These are phyloP conservation scores for Cutaneotrichosporon cavernicola DNA, from an alignment of 1,284 basidiomycete species.

Conservation along the genomic window DNA sequence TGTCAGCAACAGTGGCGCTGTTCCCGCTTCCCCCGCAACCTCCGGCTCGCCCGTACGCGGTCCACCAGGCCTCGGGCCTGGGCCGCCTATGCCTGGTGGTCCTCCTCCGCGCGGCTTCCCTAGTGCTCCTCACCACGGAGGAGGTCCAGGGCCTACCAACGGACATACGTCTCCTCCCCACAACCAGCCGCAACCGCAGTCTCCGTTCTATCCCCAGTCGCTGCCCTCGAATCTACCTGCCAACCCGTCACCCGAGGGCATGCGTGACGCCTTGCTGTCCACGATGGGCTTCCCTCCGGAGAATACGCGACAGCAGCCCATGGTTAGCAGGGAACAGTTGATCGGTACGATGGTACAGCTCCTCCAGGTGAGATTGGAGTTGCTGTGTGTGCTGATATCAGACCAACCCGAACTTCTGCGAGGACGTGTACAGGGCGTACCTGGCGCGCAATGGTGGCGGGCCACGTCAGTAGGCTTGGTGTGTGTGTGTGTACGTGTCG, in stretches of 20 bases:
- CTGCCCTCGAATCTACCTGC: neutral
- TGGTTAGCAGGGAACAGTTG: neutral
- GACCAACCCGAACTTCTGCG: constrained; percentile 17
- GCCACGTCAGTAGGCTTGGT: constrained; percentile 1
- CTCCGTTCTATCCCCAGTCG: constrained; percentile 7
- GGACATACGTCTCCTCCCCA: neutral
- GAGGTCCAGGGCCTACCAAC: neutral
- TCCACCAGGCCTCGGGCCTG: neutral
- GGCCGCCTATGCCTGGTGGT: neutral
- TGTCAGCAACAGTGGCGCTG: neutral
- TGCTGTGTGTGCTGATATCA: constrained; percentile 5
- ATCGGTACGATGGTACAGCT: constrained; percentile 1
- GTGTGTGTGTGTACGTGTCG: constrained; percentile 1
- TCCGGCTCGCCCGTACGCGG: neutral
- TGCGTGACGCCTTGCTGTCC: constrained; percentile 14
- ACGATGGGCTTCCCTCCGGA: constrained; percentile 9
- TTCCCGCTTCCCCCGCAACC: neutral
- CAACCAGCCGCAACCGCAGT: constrained; percentile 10
- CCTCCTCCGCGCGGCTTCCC: neutral
- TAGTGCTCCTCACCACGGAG: neutral
- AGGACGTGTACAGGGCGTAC: constrained; percentile 22
- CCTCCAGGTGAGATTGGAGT: constrained; percentile 6
- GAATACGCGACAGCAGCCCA: neutral
- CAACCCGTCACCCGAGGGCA: neutral
- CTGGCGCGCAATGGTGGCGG: constrained; percentile 8